Evolutionary conservation across 2,329 filamentous ascomycete genomes (phyloP).

Genomic region (Graphilbum fragrans): DNA sequence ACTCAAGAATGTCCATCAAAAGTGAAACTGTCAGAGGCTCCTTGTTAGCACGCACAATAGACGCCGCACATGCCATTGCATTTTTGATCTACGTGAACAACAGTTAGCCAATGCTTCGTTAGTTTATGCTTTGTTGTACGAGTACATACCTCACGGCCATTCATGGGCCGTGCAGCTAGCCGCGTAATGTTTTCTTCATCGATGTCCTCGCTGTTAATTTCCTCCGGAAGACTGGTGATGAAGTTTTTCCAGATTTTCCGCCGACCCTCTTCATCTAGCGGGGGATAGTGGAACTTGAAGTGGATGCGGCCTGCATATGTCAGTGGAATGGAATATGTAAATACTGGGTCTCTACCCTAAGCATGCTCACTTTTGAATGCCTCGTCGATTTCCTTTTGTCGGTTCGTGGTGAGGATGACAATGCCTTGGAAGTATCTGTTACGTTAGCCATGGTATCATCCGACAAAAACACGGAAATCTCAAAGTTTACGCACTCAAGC

Average conservation of each 20-base stretch:
- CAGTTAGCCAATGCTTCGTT: neutral
- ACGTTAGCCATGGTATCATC: neutral
- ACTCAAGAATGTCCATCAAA: constrained; percentile 1
- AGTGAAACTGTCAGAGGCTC: neutral
- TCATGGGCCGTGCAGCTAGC: neutral
- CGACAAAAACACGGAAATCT: too few species aligned
- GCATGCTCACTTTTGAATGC: constrained; percentile 1
- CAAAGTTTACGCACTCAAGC: constrained; percentile 15
- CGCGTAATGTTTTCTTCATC: neutral
- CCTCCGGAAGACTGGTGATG: constrained; percentile 1
- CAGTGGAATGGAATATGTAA: neutral
- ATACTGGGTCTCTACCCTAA: too few species aligned
- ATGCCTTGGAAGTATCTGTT: constrained; percentile 3
- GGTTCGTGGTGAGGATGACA: constrained; percentile 5
- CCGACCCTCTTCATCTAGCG: neutral
- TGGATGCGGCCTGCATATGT: neutral
- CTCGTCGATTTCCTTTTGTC: neutral
- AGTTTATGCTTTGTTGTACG: neutral
- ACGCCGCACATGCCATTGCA: neutral
- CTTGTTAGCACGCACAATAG: neutral
- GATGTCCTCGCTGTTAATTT: neutral
- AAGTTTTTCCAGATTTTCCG: constrained; percentile 2
- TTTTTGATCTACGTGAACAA: neutral
- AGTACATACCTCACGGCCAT: constrained; percentile 1
- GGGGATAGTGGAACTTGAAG: constrained; percentile 3